phyloP scores from a whole-genome alignment of 2,329 filamentous ascomycete species.

The Zymoseptoria brevis region DNA sequence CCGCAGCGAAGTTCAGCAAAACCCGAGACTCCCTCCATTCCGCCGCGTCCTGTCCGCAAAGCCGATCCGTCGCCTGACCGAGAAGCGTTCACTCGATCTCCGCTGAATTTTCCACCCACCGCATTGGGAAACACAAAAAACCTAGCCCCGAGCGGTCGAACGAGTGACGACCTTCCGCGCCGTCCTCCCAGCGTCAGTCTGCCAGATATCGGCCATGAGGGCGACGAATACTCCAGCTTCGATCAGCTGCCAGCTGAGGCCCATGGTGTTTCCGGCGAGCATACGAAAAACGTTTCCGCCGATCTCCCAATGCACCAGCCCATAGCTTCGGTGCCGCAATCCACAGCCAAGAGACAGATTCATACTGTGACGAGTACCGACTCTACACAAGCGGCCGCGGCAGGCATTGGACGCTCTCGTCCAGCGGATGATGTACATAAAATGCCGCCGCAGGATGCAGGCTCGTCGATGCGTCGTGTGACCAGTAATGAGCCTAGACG shows the following conservation, averaged over 20 bases:
- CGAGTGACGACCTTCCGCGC: constrained; percentile 42
- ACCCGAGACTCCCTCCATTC: constrained; percentile 60
- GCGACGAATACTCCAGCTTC: constrained; percentile 72
- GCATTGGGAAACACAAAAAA: constrained; percentile 27
- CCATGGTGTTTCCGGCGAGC: constrained; percentile 25
- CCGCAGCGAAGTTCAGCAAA: constrained; percentile 49
- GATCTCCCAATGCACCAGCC: constrained; percentile 84
- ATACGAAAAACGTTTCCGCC: constrained; percentile 61
- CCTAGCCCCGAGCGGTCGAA: constrained; percentile 32
- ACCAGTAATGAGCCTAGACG: constrained; percentile 20
- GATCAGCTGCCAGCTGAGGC: constrained; percentile 33
- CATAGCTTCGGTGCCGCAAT: constrained; percentile 72
- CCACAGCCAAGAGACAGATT: constrained; percentile 76
- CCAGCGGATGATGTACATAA: constrained; percentile 44
- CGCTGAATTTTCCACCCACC: constrained; percentile 64
- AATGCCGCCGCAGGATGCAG: constrained; percentile 14
- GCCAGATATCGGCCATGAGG: constrained; percentile 76
- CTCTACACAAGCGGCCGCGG: constrained; percentile 77
- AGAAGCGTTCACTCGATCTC: constrained; percentile 75
- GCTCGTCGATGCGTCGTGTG: constrained; percentile 17
- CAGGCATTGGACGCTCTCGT: constrained; percentile 62
- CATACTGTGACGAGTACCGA: constrained; percentile 82
- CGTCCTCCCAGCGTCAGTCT: constrained; percentile 68
- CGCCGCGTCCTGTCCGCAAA: constrained; percentile 68
- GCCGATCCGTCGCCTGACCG: constrained; percentile 71